Conservation (phyloP, 2,329 filamentous ascomycete genomes). For the Dothideomycetidae sp. region DNA sequence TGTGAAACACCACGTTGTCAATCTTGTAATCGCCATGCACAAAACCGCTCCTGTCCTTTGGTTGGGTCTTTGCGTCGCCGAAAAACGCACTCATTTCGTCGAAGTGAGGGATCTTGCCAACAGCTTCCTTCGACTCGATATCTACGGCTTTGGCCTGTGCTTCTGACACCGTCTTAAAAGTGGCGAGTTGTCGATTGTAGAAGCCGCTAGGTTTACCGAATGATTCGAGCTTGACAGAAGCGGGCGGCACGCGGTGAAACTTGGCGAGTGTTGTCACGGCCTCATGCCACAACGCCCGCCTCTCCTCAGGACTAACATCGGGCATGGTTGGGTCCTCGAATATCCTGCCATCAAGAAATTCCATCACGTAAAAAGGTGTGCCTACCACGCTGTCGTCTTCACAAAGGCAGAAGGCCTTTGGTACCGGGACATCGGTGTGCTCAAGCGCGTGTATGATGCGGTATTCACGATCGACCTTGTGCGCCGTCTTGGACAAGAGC, state of each 20-base stretch:
- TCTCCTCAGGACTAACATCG: constrained; percentile 50
- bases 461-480: constrained; percentile 94
- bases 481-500: constrained; percentile 82
- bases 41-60: constrained; percentile 60
- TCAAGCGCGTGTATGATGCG: constrained; percentile 74
- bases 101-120: constrained; percentile 75
- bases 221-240: constrained; percentile 49
- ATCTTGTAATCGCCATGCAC: constrained; percentile 96
- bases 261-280: constrained; percentile 72
- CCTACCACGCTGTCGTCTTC: constrained; percentile 68
- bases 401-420: constrained; percentile 70
- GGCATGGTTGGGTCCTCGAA: constrained; percentile 80
- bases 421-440: constrained; percentile 70
- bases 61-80: constrained; percentile 50
- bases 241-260: constrained; percentile 62
- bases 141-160: constrained; percentile 66
- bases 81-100: constrained; percentile 71
- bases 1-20: constrained; percentile 55
- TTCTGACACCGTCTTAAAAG: constrained; percentile 63
- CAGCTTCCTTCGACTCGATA: constrained; percentile 57
- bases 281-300: constrained; percentile 70
- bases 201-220: constrained; percentile 68
- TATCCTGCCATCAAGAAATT: constrained; percentile 84
- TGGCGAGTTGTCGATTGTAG: constrained; percentile 73
- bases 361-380: constrained; percentile 95